These are phyloP conservation scores for Phytophthora hibernalis DNA, from an alignment of 352 stramenopile species.

Conservation along the genomic window DNA sequence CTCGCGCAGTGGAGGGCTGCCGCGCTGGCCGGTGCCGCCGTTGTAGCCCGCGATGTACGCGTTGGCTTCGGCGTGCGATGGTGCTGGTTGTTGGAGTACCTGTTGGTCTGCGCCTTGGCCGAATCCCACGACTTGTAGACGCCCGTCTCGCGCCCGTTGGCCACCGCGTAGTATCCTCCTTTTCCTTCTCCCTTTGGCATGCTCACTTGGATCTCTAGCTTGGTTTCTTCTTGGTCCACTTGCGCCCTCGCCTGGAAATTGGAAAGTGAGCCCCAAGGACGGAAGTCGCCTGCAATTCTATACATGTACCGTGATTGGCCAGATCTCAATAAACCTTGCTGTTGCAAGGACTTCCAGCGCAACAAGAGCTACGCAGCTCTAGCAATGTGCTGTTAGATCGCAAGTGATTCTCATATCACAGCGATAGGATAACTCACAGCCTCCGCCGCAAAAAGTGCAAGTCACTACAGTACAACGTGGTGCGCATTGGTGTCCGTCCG, in stretches of 20 bases:
- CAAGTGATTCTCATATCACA: background rate
- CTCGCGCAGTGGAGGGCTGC: background rate
- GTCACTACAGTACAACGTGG: too few relatives aligned
- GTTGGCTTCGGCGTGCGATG: conserved; percentile 16
- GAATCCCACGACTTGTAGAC: conserved; percentile 14
- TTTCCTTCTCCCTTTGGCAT: conserved; percentile 5
- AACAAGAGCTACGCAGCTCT: too few relatives aligned
- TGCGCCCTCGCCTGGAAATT: background rate
- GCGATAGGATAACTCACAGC: too few relatives aligned
- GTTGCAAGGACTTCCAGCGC: too few relatives aligned
- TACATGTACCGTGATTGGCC: too few relatives aligned
- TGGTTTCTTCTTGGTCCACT: background rate
- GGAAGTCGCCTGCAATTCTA: too few relatives aligned
- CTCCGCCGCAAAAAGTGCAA: too few relatives aligned
- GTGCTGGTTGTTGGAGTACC: conserved; percentile 15
- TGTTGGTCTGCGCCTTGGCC: conserved; percentile 6
- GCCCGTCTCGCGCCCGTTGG: conserved; percentile 1
- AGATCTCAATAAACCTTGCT: too few relatives aligned
- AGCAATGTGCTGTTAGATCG: too few relatives aligned
- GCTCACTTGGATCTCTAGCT: background rate
- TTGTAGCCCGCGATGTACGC: conserved; percentile 14
- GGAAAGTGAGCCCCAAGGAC: too few relatives aligned
- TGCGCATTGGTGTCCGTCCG: too few relatives aligned
- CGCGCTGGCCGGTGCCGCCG: conserved; percentile 1
- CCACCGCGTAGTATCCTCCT: conserved; percentile 14